Conservation (phyloP, 208 protist genomes). For the Zelonia costaricensis region DNA sequence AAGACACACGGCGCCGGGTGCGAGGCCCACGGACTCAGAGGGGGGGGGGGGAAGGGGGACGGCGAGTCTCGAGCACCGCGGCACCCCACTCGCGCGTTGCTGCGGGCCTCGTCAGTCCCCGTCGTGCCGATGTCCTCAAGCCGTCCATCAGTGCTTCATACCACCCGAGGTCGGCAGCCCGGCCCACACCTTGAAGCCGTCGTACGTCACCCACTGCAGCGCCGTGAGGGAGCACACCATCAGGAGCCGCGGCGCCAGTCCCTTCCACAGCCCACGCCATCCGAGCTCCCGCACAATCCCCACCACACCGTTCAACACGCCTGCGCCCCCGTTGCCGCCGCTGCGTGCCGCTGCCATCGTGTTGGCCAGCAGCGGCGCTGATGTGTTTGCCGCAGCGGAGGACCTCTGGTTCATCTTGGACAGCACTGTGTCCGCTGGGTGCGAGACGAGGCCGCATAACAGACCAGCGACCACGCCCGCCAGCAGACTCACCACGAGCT, state of each 20-base stretch:
- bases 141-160: background rate
- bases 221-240: slow-evolving; percentile 95
- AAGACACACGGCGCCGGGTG: too few relatives aligned
- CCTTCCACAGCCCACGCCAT: slow-evolving; percentile 70
- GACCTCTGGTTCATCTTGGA: slow-evolving; percentile 81
- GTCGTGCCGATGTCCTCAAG: too few relatives aligned
- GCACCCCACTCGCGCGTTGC: too few relatives aligned
- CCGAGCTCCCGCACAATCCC: slow-evolving; percentile 30
- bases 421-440: slow-evolving; percentile 96
- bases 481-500: slow-evolving; percentile 28
- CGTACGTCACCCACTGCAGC: slow-evolving; percentile 95
- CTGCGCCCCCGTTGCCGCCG: slow-evolving; percentile 13
- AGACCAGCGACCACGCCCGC: slow-evolving; percentile 92
- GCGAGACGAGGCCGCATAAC: slow-evolving; percentile 91
- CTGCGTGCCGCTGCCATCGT: background rate
- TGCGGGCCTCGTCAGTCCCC: too few relatives aligned
- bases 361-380: slow-evolving; percentile 4
- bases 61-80: too few relatives aligned
- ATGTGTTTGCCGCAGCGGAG: background rate
- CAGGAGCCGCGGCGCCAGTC: slow-evolving; percentile 89
- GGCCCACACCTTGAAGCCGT: slow-evolving; percentile 78
- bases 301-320: slow-evolving; percentile 5
- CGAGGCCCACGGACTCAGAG: too few relatives aligned
- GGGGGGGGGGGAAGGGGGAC: too few relatives aligned
- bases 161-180: slow-evolving; percentile 59